Evolutionary conservation across 148 eudicot species (phyloP).

Genomic region (Camellia sinensis): DNA sequence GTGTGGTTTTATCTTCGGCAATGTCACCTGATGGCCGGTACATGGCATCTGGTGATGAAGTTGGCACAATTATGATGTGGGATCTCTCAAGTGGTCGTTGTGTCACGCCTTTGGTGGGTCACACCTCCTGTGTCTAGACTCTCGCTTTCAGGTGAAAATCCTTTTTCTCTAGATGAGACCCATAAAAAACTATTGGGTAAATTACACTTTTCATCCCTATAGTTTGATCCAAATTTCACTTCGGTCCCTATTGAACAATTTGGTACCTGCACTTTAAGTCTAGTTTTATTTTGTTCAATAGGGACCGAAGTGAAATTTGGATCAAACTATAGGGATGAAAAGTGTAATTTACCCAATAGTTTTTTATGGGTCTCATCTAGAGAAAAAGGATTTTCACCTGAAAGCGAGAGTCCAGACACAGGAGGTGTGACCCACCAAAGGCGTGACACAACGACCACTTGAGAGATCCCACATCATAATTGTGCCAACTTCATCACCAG

Average conservation of each 20-base stretch:
- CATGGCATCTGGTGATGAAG: slow-evolving; percentile 99
- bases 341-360: no score
- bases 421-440: slow-evolving; percentile 90
- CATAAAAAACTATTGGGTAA: background rate
- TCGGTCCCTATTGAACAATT: no score
- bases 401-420: slow-evolving; percentile 95
- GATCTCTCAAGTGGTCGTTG: slow-evolving; percentile 93
- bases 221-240: no score
- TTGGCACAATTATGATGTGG: slow-evolving; percentile 98
- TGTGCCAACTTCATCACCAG: slow-evolving; percentile 97
- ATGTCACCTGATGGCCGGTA: slow-evolving; percentile 99
- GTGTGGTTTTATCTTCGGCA: slow-evolving; percentile 79
- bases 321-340: no score
- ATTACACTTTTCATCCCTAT: no score
- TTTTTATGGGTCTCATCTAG: background rate
- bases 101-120: slow-evolving; percentile 87
- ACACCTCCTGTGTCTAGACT: slow-evolving; percentile 91
- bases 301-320: no score
- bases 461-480: slow-evolving; percentile 99
- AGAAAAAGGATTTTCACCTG: slow-evolving; percentile 42
- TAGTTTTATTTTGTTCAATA: no score
- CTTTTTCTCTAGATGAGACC: background rate
- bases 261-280: no score
- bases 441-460: slow-evolving; percentile 85
- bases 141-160: slow-evolving; percentile 77